phyloP scores from a whole-genome alignment of 2,329 filamentous ascomycete species.

The Alternaria sp. region DNA sequence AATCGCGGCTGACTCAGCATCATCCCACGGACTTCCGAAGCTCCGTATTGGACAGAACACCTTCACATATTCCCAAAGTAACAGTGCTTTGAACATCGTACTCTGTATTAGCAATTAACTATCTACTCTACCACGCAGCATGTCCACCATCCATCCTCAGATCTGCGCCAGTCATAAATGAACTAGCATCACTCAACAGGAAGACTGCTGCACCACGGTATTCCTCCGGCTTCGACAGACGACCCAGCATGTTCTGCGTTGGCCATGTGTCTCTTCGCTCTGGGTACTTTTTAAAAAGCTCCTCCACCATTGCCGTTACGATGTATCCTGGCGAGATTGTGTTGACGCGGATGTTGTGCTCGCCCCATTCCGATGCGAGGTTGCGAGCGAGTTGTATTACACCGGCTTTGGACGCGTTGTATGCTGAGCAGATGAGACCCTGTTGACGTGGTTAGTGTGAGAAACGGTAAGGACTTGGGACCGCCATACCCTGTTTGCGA shows the following conservation, averaged over 20 bases:
- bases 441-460: slow-evolving; percentile 42
- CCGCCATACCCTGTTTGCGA: slow-evolving; percentile 66
- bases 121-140: slow-evolving; percentile 40
- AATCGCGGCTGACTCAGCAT: slow-evolving; percentile 13
- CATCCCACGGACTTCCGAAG: slow-evolving; percentile 12
- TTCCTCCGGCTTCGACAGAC: slow-evolving; percentile 44
- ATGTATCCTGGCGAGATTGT: slow-evolving; percentile 83
- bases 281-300: slow-evolving; percentile 77
- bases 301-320: slow-evolving; percentile 81
- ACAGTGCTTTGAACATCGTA: neutral
- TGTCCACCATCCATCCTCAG: slow-evolving; percentile 50
- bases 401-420: slow-evolving; percentile 78
- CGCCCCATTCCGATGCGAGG: slow-evolving; percentile 75
- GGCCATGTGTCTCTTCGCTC: slow-evolving; percentile 73
- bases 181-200: slow-evolving; percentile 50
- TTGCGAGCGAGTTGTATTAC: slow-evolving; percentile 75
- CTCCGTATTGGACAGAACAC: slow-evolving; percentile 10
- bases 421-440: slow-evolving; percentile 71
- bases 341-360: slow-evolving; percentile 77
- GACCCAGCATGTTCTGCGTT: slow-evolving; percentile 80
- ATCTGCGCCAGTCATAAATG: slow-evolving; percentile 51
- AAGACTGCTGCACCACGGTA: slow-evolving; percentile 50
- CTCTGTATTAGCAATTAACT: neutral
- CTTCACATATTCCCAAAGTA: neutral
- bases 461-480: neutral